Percentiles rank a stretch among this genome's conserved stretches.
Evolutionary conservation across 2,329 filamentous ascomycete genomes (phyloP).

Genomic region (Colletotrichum gigasporum): DNA sequence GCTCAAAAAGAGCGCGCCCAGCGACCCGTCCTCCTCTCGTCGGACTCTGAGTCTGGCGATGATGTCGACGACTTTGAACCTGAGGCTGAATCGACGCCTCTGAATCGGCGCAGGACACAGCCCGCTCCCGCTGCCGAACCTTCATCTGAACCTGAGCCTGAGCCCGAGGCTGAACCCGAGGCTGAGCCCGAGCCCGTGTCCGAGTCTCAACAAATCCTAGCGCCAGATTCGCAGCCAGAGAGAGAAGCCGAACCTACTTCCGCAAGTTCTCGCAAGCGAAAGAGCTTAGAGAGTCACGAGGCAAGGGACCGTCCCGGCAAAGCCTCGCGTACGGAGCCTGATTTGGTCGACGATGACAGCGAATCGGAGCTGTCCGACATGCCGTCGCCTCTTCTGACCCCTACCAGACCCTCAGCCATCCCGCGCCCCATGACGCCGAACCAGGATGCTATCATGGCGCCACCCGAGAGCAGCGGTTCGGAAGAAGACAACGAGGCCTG

Average conservation of each 20-base stretch:
- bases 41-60: constrained; percentile 28
- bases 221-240: constrained; percentile 37
- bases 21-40: constrained; percentile 34
- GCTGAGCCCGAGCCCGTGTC: constrained; percentile 9
- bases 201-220: constrained; percentile 37
- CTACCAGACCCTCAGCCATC: constrained; percentile 34
- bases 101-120: constrained; percentile 57
- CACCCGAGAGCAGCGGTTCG: constrained; percentile 63
- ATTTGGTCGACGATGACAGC: constrained; percentile 35
- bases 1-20: constrained; percentile 50
- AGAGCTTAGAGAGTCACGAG: constrained; percentile 58
- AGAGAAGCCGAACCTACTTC: constrained; percentile 36
- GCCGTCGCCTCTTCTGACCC: constrained; percentile 45
- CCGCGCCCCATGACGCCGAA: constrained; percentile 54
- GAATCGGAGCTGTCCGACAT: constrained; percentile 48
- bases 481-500: constrained; percentile 55
- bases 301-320: constrained; percentile 49
- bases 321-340: constrained; percentile 40
- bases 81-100: constrained; percentile 74
- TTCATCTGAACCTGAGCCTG: constrained; percentile 24
- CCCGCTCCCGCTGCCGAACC: constrained; percentile 34
- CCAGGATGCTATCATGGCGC: constrained; percentile 61
- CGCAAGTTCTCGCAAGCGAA: constrained; percentile 62
- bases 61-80: constrained; percentile 59
- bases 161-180: constrained; percentile 28